Conservation (phyloP, 495 filamentous ascomycete genomes). For the Xylaria nigripes region DNA sequence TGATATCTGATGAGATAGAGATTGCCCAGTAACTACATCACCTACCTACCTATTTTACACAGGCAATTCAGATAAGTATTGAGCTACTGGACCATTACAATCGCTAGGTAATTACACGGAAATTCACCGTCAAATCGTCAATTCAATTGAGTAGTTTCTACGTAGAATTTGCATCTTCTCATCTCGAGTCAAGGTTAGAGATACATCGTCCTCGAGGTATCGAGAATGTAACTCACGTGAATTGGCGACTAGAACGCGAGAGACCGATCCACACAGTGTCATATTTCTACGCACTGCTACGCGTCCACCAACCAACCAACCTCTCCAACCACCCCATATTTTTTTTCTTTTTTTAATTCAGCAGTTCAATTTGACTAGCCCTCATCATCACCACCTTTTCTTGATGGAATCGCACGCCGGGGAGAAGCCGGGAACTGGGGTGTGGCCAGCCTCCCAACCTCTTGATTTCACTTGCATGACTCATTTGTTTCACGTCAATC, state of each 20-base stretch:
- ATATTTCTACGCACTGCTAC: neutral
- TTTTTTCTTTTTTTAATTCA: conserved; percentile 15
- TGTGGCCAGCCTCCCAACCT: conserved; percentile 16
- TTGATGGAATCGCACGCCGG: neutral
- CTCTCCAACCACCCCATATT: conserved; percentile 10
- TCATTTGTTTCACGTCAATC: conserved; percentile 17
- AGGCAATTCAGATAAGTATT: too few relatives aligned
- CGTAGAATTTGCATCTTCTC: neutral
- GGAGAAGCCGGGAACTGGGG: conserved; percentile 5
- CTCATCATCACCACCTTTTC: conserved; percentile 6
- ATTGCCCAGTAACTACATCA: neutral
- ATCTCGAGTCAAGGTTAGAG: neutral
- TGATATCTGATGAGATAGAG: neutral
- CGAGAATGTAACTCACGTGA: conserved; percentile 20
- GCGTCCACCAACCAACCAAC: neutral
- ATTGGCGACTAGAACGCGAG: conserved; percentile 22
- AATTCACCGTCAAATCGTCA: neutral
- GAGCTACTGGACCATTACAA: neutral
- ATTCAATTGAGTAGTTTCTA: neutral
- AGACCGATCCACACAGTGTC: conserved; percentile 11
- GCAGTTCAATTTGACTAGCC: conserved; percentile 1
- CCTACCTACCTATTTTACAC: too few relatives aligned
- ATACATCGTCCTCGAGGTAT: neutral
- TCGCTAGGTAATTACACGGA: neutral
- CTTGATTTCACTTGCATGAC: conserved; percentile 23